Base-by-base conservation (phyloP, 192 early-diverging fungal genomes). In the Chytriomyces sp. region DNA sequence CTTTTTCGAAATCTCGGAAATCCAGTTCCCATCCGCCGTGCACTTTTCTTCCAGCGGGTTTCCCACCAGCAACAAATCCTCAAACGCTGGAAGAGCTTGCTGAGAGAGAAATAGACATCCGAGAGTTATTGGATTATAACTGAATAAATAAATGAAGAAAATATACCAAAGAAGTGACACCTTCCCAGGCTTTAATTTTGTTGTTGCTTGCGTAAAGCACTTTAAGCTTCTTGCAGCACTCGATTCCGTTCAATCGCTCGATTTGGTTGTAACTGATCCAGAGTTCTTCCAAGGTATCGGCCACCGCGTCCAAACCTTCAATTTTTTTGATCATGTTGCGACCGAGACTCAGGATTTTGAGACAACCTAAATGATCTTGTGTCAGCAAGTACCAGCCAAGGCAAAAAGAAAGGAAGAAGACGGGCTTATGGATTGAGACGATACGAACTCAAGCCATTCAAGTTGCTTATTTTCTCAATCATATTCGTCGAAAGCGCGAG, bases 31-130 rank as follows among this genome's bases (percentile, higher is more conserved):
- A 44, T 89, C 87, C 9, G 83, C 86, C n/a, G 85, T 80, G 62
- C 76, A 63, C 76, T 89, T 89, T 71, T 89, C 88, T 63, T 89
- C 88, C 44, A 89, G 50, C 11, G 88, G 88, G 66, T 89, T 89
- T 1, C 84, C 84, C 20, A 75, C 45, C 66, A 87, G 75, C 49
- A 89, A 61, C 23, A 89, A 28, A 45, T 89, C 88, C 49, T 86
- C 86, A 45, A 89, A 72, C 11, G 13, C n/a, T 4, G 88, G 85
- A n/a, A 88, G 61, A 11, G 70, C 67, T 64, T 73, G 67, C 81
- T 86, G 46, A 16, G 18, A 72, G 44, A 61, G 13, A 61, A 28
- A 70, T 57, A 70, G 6, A 65, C 10, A 9, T 64, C 68, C 10
- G 28, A 44, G 23, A 78, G 62, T 18, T 78, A 9, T 70, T 53